Base-by-base conservation (phyloP, 345 rosid genomes). In the Camelina sativa region DNA sequence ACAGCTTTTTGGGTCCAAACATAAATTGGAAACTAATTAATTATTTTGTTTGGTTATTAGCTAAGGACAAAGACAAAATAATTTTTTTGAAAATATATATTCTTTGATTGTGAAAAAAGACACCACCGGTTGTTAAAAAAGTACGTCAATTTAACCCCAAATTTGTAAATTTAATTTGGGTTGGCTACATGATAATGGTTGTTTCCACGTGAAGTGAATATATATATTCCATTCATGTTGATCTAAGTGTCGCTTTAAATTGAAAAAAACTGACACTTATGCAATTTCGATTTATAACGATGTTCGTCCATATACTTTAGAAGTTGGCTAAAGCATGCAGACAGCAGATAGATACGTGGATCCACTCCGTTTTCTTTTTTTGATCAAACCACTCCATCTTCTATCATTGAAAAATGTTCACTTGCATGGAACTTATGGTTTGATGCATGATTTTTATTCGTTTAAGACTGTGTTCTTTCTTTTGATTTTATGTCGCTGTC, bases 1-100 rank as follows among this genome's bases (percentile, higher is more conserved):
- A 52, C 69, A 41, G 38, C 62, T 67, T 68, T 75, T 75, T 28
- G 73, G 73, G 61, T 59, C 72, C 59, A 66, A 66, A 51, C 35
- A 58, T 48, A 19, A 37, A 44, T 48, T 37, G 61, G 54, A 74
- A 46, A 28, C 5, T 46, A 12, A 6, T 38, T 6, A 38, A 59
- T 59, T 1, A 66, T 58, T 66, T 50, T 59, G 1, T 38, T 74
- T 74, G 71, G 50, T 73, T 44, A 13, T 44, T 65, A 23, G 8
- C 34, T 2, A 65, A 65, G 7, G 41, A 65, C 58, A 74, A 64
- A 43, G 19, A 13, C 13, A 54, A 63, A 53, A 28, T 63, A 28
- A 28, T 28, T 28, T 20, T 20, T 20, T 20, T 20, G 22, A 20
- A 20, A 20, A 20, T 20, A 20, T 20, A 20, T 20, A 28, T 28